Evolutionary conservation across 129 eudicot species (phyloP).

Genomic region (Artemisia argyi): DNA sequence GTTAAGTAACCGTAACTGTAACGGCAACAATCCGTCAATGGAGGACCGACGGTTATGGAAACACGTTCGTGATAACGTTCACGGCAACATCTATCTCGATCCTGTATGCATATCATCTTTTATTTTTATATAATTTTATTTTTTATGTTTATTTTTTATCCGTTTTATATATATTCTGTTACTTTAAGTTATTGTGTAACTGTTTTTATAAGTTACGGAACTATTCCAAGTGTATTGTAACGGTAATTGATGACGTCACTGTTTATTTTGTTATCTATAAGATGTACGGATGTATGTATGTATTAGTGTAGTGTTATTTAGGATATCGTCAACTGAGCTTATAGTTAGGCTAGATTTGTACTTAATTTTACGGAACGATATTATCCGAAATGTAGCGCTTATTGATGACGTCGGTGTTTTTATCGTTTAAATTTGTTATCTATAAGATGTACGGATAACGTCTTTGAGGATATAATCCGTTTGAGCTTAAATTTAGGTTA

Average conservation of each 20-base stretch:
- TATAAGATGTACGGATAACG: no score
- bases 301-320: constrained; percentile 11
- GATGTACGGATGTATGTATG: not conserved
- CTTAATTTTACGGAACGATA: no score
- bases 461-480: no score
- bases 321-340: not conserved
- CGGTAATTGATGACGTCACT: no score
- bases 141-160: no score
- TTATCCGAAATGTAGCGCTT: no score
- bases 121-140: not conserved
- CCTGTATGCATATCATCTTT: constrained; percentile 37
- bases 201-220: not conserved
- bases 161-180: not conserved
- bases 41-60: constrained; percentile 58
- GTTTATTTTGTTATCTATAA: not conserved
- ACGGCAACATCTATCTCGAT: constrained; percentile 92
- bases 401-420: no score
- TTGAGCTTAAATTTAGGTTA: no score
- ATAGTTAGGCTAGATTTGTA: no score
- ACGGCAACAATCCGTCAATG: constrained; percentile 32
- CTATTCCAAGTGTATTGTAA: no score
- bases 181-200: not conserved
- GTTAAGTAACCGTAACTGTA: constrained; percentile 11
- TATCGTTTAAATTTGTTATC: no score
- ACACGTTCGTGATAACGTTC: constrained; percentile 87